Conservation (phyloP, 164 flowering plant species). For the Houttuynia cordata region DNA sequence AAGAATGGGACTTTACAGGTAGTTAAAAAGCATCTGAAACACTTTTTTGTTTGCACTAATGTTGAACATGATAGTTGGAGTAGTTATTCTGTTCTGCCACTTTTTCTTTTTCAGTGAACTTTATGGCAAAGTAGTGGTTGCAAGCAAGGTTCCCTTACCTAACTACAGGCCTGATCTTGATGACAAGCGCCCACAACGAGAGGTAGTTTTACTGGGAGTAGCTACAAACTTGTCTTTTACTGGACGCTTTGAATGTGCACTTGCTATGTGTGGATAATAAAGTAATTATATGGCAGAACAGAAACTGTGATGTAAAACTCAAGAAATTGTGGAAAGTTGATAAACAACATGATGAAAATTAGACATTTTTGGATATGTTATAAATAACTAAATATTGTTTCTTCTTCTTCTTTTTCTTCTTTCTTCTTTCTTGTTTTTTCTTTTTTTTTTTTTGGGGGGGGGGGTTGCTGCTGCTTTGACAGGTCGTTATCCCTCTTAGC, state of each 20-base stretch:
- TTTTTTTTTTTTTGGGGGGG: too few relatives aligned
- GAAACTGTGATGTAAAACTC: too few relatives aligned
- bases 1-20: constrained; percentile 96
- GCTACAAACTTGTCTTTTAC: not conserved
- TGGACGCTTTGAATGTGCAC: not conserved
- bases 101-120: constrained; percentile 34
- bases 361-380: too few relatives aligned
- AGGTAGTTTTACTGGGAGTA: constrained; percentile 37
- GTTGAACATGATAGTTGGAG: not conserved
- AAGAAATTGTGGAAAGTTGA: too few relatives aligned
- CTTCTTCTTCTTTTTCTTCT: too few relatives aligned
- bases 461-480: constrained; percentile 5
- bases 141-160: constrained; percentile 94
- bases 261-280: too few relatives aligned
- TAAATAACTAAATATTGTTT: too few relatives aligned
- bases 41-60: not conserved
- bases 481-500: constrained; percentile 91
- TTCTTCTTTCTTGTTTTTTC: too few relatives aligned
- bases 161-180: constrained; percentile 96
- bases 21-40: not conserved
- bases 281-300: too few relatives aligned
- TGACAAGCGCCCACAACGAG: constrained; percentile 94
- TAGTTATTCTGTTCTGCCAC: too few relatives aligned
- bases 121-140: constrained; percentile 93
- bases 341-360: too few relatives aligned